These are phyloP conservation scores for Ophiostoma angusticollis DNA, from an alignment of 2,329 filamentous ascomycete genomes.

Conservation along the genomic window DNA sequence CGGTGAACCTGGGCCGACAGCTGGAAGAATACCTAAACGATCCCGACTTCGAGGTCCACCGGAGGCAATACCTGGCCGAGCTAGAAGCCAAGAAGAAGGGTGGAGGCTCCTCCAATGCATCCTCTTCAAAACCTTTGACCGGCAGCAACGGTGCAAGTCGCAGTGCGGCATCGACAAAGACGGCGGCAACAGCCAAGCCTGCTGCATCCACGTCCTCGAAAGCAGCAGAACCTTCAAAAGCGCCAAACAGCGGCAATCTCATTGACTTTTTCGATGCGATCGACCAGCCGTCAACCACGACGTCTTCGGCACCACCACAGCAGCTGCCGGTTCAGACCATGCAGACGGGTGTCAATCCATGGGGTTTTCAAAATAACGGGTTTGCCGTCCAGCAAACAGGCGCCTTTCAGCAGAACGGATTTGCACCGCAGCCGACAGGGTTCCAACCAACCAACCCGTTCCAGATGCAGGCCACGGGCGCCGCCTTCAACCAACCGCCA, in stretches of 20 bases:
- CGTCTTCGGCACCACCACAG: slow-evolving; percentile 27
- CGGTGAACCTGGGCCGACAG: slow-evolving; percentile 76
- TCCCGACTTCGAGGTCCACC: slow-evolving; percentile 86
- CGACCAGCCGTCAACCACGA: slow-evolving; percentile 70
- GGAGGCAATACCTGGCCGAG: slow-evolving; percentile 81
- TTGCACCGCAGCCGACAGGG: slow-evolving; percentile 26
- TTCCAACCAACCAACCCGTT: slow-evolving; percentile 31
- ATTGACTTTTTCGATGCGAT: slow-evolving; percentile 95
- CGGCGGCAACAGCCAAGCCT: slow-evolving; percentile 23
- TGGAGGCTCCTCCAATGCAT: slow-evolving; percentile 21
- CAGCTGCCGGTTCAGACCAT: slow-evolving; percentile 9
- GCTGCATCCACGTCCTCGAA: slow-evolving; percentile 25
- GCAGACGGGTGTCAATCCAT: slow-evolving; percentile 24
- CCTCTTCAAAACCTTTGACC: slow-evolving; percentile 22
- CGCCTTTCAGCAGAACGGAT: slow-evolving; percentile 16
- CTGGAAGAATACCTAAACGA: slow-evolving; percentile 92
- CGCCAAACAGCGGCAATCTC: slow-evolving; percentile 54
- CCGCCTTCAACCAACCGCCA: slow-evolving; percentile 22
- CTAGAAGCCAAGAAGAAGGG: slow-evolving; percentile 56
- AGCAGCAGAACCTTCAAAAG: slow-evolving; percentile 39
- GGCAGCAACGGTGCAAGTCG: not conserved
- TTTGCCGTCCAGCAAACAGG: slow-evolving; percentile 19
- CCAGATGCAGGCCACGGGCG: slow-evolving; percentile 25
- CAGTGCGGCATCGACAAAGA: slow-evolving; percentile 30
- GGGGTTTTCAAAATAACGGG: slow-evolving; percentile 29